These are phyloP conservation scores for Umbelopsis isabellina DNA, from an alignment of 192 early-diverging fungal genomes.

Conservation along the genomic window DNA sequence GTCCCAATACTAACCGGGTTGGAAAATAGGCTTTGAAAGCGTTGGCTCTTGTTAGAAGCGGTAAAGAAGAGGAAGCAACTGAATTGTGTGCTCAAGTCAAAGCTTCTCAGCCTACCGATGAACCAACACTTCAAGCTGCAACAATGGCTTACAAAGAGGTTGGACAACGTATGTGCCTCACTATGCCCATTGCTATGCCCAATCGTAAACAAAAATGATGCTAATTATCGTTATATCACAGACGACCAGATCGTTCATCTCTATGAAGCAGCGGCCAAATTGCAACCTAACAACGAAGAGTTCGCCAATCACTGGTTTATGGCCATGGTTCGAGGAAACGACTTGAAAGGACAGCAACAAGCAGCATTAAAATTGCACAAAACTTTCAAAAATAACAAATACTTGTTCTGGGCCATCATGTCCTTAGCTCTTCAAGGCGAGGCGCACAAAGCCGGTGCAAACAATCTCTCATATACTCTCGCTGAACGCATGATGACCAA, in stretches of 20 bases:
- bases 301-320: conserved; percentile 81
- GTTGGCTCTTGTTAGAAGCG: conserved; percentile 65
- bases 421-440: conserved; percentile 73
- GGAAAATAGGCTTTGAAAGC: conserved; percentile 72
- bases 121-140: conserved; percentile 62
- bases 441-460: conserved; percentile 4
- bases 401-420: conserved; percentile 89
- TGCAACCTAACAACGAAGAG: conserved; percentile 70
- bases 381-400: conserved; percentile 73
- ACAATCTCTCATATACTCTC: conserved; percentile 62
- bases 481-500: conserved; percentile 87
- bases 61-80: conserved; percentile 64
- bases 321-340: conserved; percentile 68
- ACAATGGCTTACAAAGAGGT: conserved; percentile 59
- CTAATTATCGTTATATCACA: conserved; percentile 25
- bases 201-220: neutral
- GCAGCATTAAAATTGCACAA: conserved; percentile 83
- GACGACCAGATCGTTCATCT: conserved; percentile 71
- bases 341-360: conserved; percentile 73
- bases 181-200: neutral
- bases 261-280: conserved; percentile 68
- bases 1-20: neutral
- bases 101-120: conserved; percentile 60
- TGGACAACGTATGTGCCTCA: conserved; percentile 48
- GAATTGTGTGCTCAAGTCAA: conserved; percentile 66